phyloP scores from a whole-genome alignment of 805 yeast genomes.

The Wickerhamomyces chaumierensis region DNA sequence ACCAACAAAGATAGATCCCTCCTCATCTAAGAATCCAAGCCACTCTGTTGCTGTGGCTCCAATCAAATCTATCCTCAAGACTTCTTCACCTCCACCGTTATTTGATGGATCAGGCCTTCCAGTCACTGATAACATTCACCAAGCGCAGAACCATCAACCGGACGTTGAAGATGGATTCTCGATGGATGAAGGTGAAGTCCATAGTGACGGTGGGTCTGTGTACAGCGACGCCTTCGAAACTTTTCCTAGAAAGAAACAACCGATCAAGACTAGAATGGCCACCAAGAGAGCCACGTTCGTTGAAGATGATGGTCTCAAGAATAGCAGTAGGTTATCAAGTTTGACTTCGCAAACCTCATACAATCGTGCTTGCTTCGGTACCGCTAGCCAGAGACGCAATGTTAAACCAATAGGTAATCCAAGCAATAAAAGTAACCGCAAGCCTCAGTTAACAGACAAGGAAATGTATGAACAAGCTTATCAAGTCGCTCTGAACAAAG shows the following conservation, averaged over 20 bases:
- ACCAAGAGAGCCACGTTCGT: background rate
- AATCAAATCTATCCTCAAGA: background rate
- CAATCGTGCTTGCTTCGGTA: too few relatives aligned
- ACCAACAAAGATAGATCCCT: too few relatives aligned
- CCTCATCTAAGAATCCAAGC: background rate
- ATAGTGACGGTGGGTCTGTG: slow-evolving; percentile 16
- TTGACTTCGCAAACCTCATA: background rate
- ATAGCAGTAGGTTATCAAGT: background rate
- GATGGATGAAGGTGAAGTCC: slow-evolving; percentile 9
- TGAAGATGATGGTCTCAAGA: too few relatives aligned
- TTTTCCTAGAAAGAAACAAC: slow-evolving; percentile 5
- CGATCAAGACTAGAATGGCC: slow-evolving; percentile 1
- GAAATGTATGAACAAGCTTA: slow-evolving; percentile 47
- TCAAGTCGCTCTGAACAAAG: slow-evolving; percentile 43
- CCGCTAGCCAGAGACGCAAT: too few relatives aligned
- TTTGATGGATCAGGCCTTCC: too few relatives aligned
- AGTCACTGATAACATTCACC: too few relatives aligned
- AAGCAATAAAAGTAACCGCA: background rate
- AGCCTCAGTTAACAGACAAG: slow-evolving; percentile 7
- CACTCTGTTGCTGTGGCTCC: background rate
- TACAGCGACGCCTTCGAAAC: slow-evolving; percentile 15
- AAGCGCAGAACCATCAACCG: too few relatives aligned
- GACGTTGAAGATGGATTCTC: too few relatives aligned
- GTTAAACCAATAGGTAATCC: background rate
- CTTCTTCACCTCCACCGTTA: background rate